Evolutionary conservation across 768 basidiomycete species (phyloP), one percentile per base, ranked within the genome.

Genomic region (Leccinum imitatum): DNA sequence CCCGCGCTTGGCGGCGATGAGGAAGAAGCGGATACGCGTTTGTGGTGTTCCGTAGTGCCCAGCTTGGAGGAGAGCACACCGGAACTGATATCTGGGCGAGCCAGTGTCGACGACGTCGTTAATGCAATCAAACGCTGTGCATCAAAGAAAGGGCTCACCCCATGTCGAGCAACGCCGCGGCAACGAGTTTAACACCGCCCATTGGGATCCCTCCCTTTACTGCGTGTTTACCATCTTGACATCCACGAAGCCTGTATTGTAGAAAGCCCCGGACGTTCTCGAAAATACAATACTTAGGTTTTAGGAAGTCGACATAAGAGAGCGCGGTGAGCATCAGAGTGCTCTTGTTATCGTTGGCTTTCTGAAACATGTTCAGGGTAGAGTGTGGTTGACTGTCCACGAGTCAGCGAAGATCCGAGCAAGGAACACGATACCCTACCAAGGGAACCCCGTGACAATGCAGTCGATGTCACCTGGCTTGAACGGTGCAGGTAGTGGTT

Each of bases 311-410:
- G 1, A 82, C 74, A 65, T 70, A 80, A 17, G 79, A 78, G 8
- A 81, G 71, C 7, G 75, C 79, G 3, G 83, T 90, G 17, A 91
- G 76, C 31, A 91, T 84, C 2, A 91, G 72, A 63, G 85, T 87
- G 62, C 82, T 87, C 71, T 90, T 90, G 17, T 71, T 69, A 64
- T 93, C 90, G 61, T 85, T 79, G 6, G 85, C 86, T 59, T 78
- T 84, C 56, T 83, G 83, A 66, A 76, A 90, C 83, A 85, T 89
- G 68, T 93, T 93, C 19, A 91, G 69, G 1, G 71, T 69, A 0
- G 90, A 92, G 66, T 92, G 90, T 3, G 86, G 81, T 71, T 91
- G 90, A 67, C 90, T 91, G 58, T 46, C 14, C n/a, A n/a, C 35
- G 33, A 23, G 41, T 68, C 53, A 63, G 30, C n/a, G 46, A 46